These are phyloP conservation scores for Durusdinium trenchii DNA, from an alignment of 73 alveolate species.

Conservation along the genomic window DNA sequence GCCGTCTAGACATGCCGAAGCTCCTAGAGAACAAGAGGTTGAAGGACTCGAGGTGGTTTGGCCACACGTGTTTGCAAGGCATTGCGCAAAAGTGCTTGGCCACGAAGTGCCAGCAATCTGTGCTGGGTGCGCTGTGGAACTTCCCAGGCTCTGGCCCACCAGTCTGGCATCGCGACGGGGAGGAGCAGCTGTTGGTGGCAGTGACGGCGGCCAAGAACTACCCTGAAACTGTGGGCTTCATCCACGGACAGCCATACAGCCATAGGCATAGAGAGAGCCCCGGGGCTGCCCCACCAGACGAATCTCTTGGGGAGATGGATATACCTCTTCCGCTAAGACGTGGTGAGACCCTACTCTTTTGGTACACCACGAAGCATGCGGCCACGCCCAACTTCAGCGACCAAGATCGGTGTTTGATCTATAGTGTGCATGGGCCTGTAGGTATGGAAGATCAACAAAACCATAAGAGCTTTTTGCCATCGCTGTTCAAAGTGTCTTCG, in stretches of 20 bases:
- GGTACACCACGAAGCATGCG: conserved; percentile 72
- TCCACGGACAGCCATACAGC: conserved; percentile 82
- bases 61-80: conserved; percentile 52
- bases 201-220: conserved; percentile 43
- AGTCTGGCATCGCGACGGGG: conserved; percentile 76
- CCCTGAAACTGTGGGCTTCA: conserved; percentile 66
- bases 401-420: conserved; percentile 60
- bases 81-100: conserved; percentile 2
- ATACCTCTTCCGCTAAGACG: conserved; percentile 58
- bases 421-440: conserved; percentile 65
- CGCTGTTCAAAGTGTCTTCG: background rate
- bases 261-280: background rate
- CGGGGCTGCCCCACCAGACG: conserved; percentile 25
- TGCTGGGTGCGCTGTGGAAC: conserved; percentile 85
- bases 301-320: conserved; percentile 39
- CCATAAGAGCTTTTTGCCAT: conserved; percentile 58
- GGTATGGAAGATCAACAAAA: conserved; percentile 55
- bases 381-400: conserved; percentile 76
- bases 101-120: conserved; percentile 1
- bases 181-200: conserved; percentile 37
- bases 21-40: background rate
- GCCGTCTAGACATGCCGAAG: conserved; percentile 89
- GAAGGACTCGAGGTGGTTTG: conserved; percentile 18
- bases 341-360: conserved; percentile 73
- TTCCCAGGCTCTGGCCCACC: conserved; percentile 94